phyloP scores from a whole-genome alignment of 108 stramenopile genomes.

The Cyclotella kingstonii region DNA sequence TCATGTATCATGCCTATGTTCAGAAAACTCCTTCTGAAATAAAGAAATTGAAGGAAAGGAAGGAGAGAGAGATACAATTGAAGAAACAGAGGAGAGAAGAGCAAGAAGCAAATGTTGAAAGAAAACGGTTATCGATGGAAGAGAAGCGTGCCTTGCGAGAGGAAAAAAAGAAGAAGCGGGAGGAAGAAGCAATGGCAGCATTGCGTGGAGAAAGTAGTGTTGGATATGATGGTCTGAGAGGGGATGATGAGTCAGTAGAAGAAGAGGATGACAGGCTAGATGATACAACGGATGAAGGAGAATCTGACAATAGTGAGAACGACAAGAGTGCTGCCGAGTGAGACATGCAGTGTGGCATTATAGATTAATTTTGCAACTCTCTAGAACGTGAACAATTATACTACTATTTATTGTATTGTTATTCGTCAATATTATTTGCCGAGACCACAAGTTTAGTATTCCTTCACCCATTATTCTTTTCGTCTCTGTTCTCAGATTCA shows the following conservation, averaged over 20 bases:
- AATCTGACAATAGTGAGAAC: conserved; percentile 10
- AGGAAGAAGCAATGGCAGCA: conserved; percentile 71
- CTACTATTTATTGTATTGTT: too few relatives aligned
- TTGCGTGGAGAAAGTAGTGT: conserved; percentile 49
- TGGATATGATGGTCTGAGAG: conserved; percentile 8
- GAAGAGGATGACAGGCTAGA: conserved; percentile 26
- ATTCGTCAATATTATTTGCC: too few relatives aligned
- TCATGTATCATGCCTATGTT: conserved; percentile 96
- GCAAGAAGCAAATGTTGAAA: conserved; percentile 83
- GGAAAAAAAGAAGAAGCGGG: conserved; percentile 66
- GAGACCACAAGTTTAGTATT: too few relatives aligned
- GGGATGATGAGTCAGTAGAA: conserved; percentile 45
- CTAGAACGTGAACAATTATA: too few relatives aligned
- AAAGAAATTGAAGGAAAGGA: conserved; percentile 60
- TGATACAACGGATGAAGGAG: conserved; percentile 11
- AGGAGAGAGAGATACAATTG: conserved; percentile 55
- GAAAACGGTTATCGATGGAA: conserved; percentile 67
- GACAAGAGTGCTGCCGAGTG: conserved; percentile 23
- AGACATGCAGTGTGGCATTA: too few relatives aligned
- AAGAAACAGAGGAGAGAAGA: conserved; percentile 78
- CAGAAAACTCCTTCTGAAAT: conserved; percentile 73
- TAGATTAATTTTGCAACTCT: too few relatives aligned
- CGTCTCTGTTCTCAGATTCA: too few relatives aligned
- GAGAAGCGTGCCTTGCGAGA: conserved; percentile 77
- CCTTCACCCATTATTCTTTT: too few relatives aligned